phyloP scores from a whole-genome alignment of 305 asterid genomes.

The Caryopteris hybrid region DNA sequence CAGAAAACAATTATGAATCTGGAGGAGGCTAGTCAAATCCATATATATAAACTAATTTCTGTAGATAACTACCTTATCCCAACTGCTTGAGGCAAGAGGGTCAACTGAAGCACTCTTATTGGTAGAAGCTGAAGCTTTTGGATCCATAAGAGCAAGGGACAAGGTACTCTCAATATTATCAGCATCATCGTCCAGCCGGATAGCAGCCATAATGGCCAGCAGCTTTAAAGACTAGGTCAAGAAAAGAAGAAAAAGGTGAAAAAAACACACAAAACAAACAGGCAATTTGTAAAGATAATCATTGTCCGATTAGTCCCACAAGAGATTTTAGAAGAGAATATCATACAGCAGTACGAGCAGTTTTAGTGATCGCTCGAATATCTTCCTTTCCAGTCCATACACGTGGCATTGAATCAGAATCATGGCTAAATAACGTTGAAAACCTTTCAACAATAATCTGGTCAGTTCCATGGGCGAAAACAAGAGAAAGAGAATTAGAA shows the following conservation, averaged over 20 bases:
- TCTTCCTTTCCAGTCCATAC: conserved; percentile 98
- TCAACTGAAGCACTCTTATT: conserved; percentile 53
- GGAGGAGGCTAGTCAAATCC: conserved; percentile 7
- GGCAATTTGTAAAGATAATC: not conserved
- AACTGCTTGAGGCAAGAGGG: conserved; percentile 85
- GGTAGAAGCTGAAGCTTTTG: conserved; percentile 47
- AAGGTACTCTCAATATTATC: conserved; percentile 67
- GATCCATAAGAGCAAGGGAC: conserved; percentile 66
- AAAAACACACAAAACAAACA: not conserved
- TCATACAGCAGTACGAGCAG: conserved; percentile 90
- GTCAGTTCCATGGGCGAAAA: conserved; percentile 21
- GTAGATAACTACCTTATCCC: conserved; percentile 65
- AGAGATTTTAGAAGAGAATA: conserved; percentile 13
- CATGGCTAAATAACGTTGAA: conserved; percentile 76
- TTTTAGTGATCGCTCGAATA: conserved; percentile 82
- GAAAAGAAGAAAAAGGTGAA: not conserved
- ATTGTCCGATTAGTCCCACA: conserved; percentile 2
- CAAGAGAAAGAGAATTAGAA: not conserved
- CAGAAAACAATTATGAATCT: not conserved
- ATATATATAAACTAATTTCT: not conserved
- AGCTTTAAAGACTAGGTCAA: conserved; percentile 67
- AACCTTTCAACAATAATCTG: conserved; percentile 44
- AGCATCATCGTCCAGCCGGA: conserved; percentile 68
- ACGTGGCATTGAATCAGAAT: conserved; percentile 91
- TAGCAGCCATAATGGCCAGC: conserved; percentile 77